Percentiles rank a stretch among this genome's conserved stretches.
These are phyloP conservation scores for Blastocystis sp. DNA, from an alignment of 352 stramenopile genomes.

Conservation along the genomic window DNA sequence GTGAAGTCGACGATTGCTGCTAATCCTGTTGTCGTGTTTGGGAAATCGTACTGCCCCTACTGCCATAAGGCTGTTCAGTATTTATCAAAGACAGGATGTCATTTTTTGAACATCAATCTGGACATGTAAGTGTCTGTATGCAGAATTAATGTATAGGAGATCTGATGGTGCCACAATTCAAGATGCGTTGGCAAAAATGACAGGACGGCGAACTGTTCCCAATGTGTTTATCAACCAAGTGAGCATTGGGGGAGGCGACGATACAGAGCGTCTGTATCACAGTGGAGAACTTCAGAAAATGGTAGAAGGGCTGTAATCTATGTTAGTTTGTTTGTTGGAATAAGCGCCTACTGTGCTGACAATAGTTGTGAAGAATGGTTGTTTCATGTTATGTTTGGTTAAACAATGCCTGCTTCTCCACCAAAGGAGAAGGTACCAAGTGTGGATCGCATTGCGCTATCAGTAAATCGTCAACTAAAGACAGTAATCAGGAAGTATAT, in stretches of 20 bases:
- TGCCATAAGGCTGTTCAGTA: conserved; percentile 78
- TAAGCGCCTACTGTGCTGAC: neutral
- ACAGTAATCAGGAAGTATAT: neutral
- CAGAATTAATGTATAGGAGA: conserved; percentile 25
- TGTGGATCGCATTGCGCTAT: neutral
- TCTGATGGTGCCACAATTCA: conserved; percentile 82
- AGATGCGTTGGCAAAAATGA: conserved; percentile 79
- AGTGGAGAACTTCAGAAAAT: conserved; percentile 80
- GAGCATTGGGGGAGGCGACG: conserved; percentile 86
- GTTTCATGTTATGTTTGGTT: no score
- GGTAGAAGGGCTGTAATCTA: conserved; percentile 65
- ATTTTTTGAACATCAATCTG: conserved; percentile 68
- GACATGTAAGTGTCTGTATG: conserved; percentile 61
- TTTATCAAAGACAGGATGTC: conserved; percentile 72
- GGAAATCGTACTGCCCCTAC: conserved; percentile 84
- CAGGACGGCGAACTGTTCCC: conserved; percentile 85
- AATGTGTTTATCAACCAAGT: conserved; percentile 94
- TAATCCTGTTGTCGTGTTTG: conserved; percentile 84
- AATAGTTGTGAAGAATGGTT: neutral
- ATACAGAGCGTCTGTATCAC: conserved; percentile 76
- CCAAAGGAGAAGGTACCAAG: neutral
- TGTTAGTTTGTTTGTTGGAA: conserved; percentile 2
- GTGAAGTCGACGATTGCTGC: conserved; percentile 58
- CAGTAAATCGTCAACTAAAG: neutral
- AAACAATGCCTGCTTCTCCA: neutral